Evolutionary conservation across 495 filamentous ascomycete genomes (phyloP).

Genomic region (Stereocaulon alpinum): DNA sequence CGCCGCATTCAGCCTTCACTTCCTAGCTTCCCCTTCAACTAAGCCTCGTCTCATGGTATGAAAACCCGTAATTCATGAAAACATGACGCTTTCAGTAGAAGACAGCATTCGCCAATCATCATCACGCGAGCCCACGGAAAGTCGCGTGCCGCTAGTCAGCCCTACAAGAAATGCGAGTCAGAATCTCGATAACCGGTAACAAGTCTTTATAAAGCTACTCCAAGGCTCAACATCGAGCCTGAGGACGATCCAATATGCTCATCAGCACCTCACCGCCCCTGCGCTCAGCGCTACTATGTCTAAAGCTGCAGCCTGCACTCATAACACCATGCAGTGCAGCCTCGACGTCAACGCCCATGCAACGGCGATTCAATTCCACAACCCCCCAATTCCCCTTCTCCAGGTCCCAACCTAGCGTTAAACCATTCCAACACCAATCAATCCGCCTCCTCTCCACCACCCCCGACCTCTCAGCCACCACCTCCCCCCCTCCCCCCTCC

Average conservation of each 20-base stretch:
- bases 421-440: slow-evolving; percentile 4
- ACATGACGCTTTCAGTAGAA: not conserved
- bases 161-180: not conserved
- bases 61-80: not conserved
- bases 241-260: not conserved
- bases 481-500: not conserved
- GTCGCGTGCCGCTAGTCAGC: slow-evolving; percentile 4
- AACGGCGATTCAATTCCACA: slow-evolving; percentile 5
- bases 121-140: not conserved
- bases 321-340: slow-evolving; percentile 4
- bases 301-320: slow-evolving; percentile 10
- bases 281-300: slow-evolving; percentile 14
- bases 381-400: not conserved
- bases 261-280: slow-evolving; percentile 1
- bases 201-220: not conserved
- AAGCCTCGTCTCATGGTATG: not conserved
- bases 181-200: not conserved
- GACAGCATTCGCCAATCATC: not conserved
- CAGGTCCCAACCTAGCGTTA: not conserved
- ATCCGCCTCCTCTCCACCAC: slow-evolving; percentile 7
- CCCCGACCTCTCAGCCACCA: not conserved
- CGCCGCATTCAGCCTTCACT: not conserved
- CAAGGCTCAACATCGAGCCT: too few relatives aligned
- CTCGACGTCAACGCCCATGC: not conserved
- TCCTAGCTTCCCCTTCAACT: not conserved